phyloP scores from a whole-genome alignment of 2,329 filamentous ascomycete genomes.

The Colletotrichum musae region DNA sequence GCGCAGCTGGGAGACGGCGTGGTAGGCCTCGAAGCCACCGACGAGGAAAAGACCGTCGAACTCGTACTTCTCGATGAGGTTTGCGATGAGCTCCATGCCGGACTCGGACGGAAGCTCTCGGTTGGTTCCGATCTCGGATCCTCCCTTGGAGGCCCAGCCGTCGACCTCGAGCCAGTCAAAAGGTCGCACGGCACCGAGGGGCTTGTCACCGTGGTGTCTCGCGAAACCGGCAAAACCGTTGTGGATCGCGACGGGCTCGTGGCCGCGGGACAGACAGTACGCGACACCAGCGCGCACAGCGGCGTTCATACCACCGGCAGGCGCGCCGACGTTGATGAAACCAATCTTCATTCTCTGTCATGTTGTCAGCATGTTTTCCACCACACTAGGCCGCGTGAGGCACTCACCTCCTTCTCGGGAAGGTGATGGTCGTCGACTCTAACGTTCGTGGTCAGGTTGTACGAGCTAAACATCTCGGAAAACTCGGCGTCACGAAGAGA shows the following conservation, averaged over 20 bases:
- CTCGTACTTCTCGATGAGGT: slow-evolving; percentile 86
- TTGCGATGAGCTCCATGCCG: slow-evolving; percentile 86
- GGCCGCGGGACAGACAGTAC: slow-evolving; percentile 92
- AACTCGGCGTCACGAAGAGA: slow-evolving; percentile 92
- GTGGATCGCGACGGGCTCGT: slow-evolving; percentile 92
- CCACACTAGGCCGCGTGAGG: neutral
- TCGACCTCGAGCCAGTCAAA: slow-evolving; percentile 96
- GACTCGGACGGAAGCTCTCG: slow-evolving; percentile 89
- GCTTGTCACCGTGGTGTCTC: slow-evolving; percentile 88
- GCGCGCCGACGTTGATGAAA: slow-evolving; percentile 96
- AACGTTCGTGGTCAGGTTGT: slow-evolving; percentile 90
- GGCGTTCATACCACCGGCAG: slow-evolving; percentile 98
- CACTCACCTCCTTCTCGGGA: slow-evolving; percentile 77
- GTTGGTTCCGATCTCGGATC: slow-evolving; percentile 98
- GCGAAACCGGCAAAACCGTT: slow-evolving; percentile 97
- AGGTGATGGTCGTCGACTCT: slow-evolving; percentile 78
- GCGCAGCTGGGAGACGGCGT: slow-evolving; percentile 88
- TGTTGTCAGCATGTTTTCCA: slow-evolving; percentile 47
- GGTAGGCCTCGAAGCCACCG: slow-evolving; percentile 97
- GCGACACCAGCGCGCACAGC: slow-evolving; percentile 93
- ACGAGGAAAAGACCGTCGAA: slow-evolving; percentile 94
- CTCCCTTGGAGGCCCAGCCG: slow-evolving; percentile 94
- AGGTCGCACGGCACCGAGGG: slow-evolving; percentile 84
- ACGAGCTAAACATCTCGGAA: slow-evolving; percentile 90
- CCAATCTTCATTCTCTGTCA: slow-evolving; percentile 87